Evolutionary conservation across 306 rosid species (phyloP).

Genomic region (Acacia acuminata): DNA sequence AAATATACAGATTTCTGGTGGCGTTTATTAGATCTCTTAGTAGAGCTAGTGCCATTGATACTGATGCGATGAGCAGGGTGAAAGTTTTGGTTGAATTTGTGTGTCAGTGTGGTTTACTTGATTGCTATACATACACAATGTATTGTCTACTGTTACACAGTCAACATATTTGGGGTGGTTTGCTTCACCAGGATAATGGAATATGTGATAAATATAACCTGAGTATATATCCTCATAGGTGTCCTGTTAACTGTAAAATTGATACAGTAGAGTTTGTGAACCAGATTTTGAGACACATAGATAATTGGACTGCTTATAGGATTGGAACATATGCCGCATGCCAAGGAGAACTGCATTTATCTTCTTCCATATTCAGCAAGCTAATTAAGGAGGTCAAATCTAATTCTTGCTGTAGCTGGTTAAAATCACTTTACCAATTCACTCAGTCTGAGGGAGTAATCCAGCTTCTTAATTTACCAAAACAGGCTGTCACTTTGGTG

Average conservation of each 20-base stretch:
- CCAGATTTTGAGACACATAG: constrained; percentile 37
- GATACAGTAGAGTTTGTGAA: constrained; percentile 36
- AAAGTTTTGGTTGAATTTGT: constrained; percentile 48
- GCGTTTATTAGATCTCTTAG: constrained; percentile 46
- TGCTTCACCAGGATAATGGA: constrained; percentile 33
- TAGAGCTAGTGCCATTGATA: constrained; percentile 32
- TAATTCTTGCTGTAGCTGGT: constrained; percentile 45
- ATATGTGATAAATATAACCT: constrained; percentile 1
- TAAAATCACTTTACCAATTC: constrained; percentile 52
- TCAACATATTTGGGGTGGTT: constrained; percentile 46
- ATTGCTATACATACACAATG: constrained; percentile 39
- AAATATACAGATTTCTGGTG: constrained; percentile 48
- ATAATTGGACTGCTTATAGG: constrained; percentile 56
- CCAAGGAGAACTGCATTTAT: constrained; percentile 57
- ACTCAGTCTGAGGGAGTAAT: constrained; percentile 49
- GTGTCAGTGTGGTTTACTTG: constrained; percentile 47
- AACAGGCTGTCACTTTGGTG: constrained; percentile 36
- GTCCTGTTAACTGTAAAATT: constrained; percentile 41
- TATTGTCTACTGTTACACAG: constrained; percentile 52
- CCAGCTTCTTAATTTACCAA: constrained; percentile 37
- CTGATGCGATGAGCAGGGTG: constrained; percentile 38
- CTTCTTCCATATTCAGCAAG: constrained; percentile 43
- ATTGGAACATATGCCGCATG: constrained; percentile 49
- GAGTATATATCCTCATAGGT: constrained; percentile 9
- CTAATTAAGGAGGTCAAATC: constrained; percentile 43